These are phyloP conservation scores for Syzygium jambos DNA, from an alignment of 345 rosid genomes.

Conservation along the genomic window DNA sequence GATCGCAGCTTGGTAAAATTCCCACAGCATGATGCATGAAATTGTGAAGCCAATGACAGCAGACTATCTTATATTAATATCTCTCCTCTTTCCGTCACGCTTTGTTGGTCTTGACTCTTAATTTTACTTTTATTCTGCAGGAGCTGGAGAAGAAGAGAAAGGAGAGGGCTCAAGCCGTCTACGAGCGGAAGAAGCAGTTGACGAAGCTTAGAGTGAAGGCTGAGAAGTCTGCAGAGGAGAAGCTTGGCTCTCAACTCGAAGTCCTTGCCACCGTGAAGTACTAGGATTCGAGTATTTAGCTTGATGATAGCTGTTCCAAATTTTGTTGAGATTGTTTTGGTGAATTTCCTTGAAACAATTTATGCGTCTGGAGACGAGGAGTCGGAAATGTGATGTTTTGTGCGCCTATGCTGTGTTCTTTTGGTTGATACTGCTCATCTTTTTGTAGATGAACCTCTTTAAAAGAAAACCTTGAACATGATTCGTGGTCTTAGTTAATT, in stretches of 20 bases:
- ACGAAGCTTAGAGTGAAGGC: slow-evolving; percentile 69
- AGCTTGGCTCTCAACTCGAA: slow-evolving; percentile 63
- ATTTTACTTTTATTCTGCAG: slow-evolving; percentile 9
- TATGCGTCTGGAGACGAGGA: not conserved
- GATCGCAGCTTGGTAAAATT: not conserved
- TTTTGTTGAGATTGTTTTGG: not conserved
- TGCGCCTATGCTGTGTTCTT: not conserved
- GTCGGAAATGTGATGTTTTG: not conserved
- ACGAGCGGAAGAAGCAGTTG: slow-evolving; percentile 77
- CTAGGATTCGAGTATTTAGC: slow-evolving; percentile 1
- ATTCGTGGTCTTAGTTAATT: not conserved
- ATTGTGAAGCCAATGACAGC: not conserved
- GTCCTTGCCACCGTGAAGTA: slow-evolving; percentile 56
- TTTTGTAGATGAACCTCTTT: not conserved
- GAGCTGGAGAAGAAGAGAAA: slow-evolving; percentile 82
- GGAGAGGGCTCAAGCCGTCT: slow-evolving; percentile 53
- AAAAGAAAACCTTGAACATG: not conserved
- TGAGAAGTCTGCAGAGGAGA: slow-evolving; percentile 66
- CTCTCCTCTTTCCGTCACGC: not conserved
- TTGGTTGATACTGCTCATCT: not conserved
- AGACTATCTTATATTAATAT: not conserved
- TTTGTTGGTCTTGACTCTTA: not conserved
- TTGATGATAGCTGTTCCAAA: not conserved
- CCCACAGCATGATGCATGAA: not conserved
- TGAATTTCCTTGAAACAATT: not conserved